These are phyloP conservation scores for Rehmannia glutinosa DNA, from an alignment of 257 asterid genomes.

Conservation along the genomic window DNA sequence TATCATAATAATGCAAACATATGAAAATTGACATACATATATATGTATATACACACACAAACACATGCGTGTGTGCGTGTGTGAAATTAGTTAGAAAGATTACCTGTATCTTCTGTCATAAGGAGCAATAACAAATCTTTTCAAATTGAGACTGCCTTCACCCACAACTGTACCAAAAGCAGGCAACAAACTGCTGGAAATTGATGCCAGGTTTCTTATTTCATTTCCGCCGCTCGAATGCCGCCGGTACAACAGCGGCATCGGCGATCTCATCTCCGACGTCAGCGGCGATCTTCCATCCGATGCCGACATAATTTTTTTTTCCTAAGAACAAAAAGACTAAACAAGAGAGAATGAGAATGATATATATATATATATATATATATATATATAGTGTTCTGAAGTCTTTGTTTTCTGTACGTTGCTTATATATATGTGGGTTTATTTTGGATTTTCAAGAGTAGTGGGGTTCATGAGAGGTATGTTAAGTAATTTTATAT, in stretches of 20 bases:
- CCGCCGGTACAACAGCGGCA: constrained; percentile 50
- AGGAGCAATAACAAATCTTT: constrained; percentile 60
- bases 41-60: background rate
- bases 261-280: constrained; percentile 50
- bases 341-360: background rate
- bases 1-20: no score
- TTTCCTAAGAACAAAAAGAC: background rate
- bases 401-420: background rate
- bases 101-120: constrained; percentile 83
- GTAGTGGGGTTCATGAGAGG: constrained; percentile 27
- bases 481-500: background rate
- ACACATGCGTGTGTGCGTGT: background rate
- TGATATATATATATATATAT: background rate
- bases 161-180: constrained; percentile 79
- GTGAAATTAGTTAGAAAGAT: background rate
- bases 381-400: no score
- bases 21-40: no score
- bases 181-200: constrained; percentile 90
- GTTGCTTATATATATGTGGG: background rate
- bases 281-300: constrained; percentile 34
- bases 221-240: constrained; percentile 40
- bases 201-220: constrained; percentile 57
- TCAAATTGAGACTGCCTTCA: constrained; percentile 44
- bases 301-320: constrained; percentile 32
- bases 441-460: background rate